Percentiles rank a stretch among this genome's conserved stretches.
Conservation (phyloP, 441 rosid species). For the Metrosideros polymorpha region DNA sequence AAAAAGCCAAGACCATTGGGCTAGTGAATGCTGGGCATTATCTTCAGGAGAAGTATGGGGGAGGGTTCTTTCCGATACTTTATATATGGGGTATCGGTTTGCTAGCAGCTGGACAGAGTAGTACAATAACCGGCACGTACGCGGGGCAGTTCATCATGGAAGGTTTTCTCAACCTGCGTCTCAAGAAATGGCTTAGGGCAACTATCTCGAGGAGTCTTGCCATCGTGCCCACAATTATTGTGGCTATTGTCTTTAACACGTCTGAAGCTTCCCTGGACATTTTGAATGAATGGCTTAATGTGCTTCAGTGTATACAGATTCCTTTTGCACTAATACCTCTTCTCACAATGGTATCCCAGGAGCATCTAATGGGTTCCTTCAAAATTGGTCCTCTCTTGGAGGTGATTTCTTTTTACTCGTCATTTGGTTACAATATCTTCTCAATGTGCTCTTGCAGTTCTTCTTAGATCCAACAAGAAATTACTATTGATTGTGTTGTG, state of each 20-base stretch:
- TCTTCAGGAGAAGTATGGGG: conserved; percentile 1
- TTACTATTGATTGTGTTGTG: background rate
- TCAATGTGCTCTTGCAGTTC: background rate
- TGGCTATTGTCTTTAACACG: background rate
- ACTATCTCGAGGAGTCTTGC: background rate
- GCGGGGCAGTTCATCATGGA: background rate
- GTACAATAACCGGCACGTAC: background rate
- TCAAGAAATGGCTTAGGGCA: background rate
- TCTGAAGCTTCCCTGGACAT: conserved; percentile 1
- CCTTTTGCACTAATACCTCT: background rate
- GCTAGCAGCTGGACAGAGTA: background rate
- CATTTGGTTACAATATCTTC: background rate
- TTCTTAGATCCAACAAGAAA: background rate
- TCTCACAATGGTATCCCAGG: background rate
- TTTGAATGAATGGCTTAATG: background rate
- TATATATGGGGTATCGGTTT: background rate
- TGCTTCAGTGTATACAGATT: background rate
- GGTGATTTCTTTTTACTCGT: background rate
- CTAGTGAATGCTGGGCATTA: background rate
- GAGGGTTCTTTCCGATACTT: background rate
- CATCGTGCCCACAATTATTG: background rate
- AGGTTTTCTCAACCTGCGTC: background rate
- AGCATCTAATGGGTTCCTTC: conserved; percentile 1
- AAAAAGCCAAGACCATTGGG: background rate
- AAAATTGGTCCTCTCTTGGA: background rate